These are phyloP conservation scores for Trichopus zeylanicus DNA, from an alignment of 116 monocot genomes.

Conservation along the genomic window DNA sequence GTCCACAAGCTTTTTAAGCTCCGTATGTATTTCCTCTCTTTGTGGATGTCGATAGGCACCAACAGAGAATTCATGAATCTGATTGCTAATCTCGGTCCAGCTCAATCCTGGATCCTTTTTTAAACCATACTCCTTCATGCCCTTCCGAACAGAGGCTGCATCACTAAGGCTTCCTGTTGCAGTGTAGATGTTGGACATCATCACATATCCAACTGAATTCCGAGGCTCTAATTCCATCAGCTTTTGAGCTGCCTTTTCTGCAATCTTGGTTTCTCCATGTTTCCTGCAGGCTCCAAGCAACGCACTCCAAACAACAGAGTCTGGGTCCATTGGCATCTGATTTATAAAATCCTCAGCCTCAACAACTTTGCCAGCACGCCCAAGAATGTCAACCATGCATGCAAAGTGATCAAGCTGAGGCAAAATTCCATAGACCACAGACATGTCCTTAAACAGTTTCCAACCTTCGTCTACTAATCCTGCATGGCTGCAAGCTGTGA, in stretches of 20 bases:
- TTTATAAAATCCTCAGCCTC: conserved; percentile 8
- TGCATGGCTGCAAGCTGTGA: conserved; percentile 8
- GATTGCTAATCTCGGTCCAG: conserved; percentile 6
- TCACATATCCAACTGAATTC: conserved; percentile 6
- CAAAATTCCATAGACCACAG: conserved; percentile 7
- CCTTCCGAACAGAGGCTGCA: conserved; percentile 1
- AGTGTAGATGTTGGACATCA: conserved; percentile 12
- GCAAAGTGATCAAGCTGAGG: conserved; percentile 12
- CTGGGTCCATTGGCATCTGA: conserved; percentile 9
- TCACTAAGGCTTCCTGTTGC: background rate
- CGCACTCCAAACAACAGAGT: conserved; percentile 10
- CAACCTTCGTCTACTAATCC: conserved; percentile 7
- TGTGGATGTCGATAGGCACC: conserved; percentile 2
- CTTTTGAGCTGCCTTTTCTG: background rate
- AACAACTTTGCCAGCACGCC: conserved; percentile 4
- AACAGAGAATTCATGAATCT: conserved; percentile 5
- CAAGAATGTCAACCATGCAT: conserved; percentile 12
- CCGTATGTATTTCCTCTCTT: conserved; percentile 21
- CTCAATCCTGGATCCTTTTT: conserved; percentile 12
- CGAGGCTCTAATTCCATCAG: conserved; percentile 1
- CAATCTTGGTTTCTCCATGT: conserved; percentile 6
- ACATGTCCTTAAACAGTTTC: conserved; percentile 1
- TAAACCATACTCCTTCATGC: background rate
- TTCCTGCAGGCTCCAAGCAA: conserved; percentile 9
- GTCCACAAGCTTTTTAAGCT: conserved; percentile 14